phyloP scores from a whole-genome alignment of 208 protist genomes.

The Angomonas deanei region DNA sequence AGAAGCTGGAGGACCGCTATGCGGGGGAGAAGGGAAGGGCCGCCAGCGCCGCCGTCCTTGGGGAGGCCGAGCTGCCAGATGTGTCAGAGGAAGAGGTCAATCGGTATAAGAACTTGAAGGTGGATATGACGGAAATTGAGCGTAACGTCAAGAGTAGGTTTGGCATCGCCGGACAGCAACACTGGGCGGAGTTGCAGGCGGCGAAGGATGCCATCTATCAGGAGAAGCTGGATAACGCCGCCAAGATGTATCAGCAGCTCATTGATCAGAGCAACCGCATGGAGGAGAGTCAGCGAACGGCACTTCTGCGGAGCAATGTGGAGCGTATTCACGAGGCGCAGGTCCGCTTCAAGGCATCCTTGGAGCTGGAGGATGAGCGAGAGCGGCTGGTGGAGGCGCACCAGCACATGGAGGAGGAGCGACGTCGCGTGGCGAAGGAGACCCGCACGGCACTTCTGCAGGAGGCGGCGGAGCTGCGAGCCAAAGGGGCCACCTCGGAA shows the following conservation, averaged over 20 bases:
- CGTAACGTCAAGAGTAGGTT: conserved; percentile 59
- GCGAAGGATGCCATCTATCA: conserved; percentile 78
- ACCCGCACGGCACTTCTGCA: conserved; percentile 44
- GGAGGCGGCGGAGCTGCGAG: conserved; percentile 58
- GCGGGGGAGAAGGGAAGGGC: conserved; percentile 44
- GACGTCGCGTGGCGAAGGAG: conserved; percentile 27
- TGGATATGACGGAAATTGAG: conserved; percentile 78
- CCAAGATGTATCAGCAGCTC: conserved; percentile 70
- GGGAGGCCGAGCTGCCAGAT: conserved; percentile 54
- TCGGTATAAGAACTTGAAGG: conserved; percentile 59
- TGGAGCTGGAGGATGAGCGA: conserved; percentile 79
- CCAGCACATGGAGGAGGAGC: conserved; percentile 51
- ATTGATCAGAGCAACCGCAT: conserved; percentile 58
- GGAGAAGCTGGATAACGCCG: conserved; percentile 67
- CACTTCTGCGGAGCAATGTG: conserved; percentile 55
- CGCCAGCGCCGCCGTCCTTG: conserved; percentile 30
- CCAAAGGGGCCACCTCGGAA: conserved; percentile 31
- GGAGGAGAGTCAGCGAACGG: conserved; percentile 67
- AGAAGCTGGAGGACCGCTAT: conserved; percentile 59
- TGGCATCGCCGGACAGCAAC: conserved; percentile 73
- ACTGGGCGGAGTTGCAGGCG: conserved; percentile 82
- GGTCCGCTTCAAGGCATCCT: conserved; percentile 79
- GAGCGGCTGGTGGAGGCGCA: conserved; percentile 74
- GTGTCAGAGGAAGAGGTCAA: conserved; percentile 75
- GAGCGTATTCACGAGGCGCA: conserved; percentile 75